phyloP scores from a whole-genome alignment of 2,329 filamentous ascomycete species.

The Sclerotinia glacialis region DNA sequence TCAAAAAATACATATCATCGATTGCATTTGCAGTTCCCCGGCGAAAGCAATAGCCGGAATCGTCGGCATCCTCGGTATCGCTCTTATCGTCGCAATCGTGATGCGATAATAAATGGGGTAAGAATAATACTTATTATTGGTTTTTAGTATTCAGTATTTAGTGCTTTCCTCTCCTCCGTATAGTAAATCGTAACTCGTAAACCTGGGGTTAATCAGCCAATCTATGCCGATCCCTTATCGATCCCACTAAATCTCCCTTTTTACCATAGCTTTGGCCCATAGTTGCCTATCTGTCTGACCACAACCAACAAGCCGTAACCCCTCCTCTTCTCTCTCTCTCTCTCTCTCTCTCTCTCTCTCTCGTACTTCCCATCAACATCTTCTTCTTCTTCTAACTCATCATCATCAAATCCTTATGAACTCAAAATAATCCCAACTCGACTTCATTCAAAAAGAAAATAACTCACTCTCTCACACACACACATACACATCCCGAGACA shows the following conservation, averaged over 20 bases:
- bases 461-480: not conserved
- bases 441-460: not conserved
- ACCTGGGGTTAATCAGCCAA: not conserved
- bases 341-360: no score
- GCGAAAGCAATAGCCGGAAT: not conserved
- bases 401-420: not conserved
- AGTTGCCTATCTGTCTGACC: constrained; percentile 10
- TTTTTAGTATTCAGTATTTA: no score
- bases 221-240: not conserved
- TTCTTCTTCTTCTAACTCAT: not conserved
- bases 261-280: constrained; percentile 2
- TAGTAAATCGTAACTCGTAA: not conserved
- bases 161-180: not conserved
- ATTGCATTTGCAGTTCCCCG: no score
- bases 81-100: no score
- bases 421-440: not conserved
- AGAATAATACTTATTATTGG: no score
- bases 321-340: constrained; percentile 2
- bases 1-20: no score
- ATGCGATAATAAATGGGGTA: no score
- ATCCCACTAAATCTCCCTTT: not conserved
- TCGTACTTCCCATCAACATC: not conserved
- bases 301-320: constrained; percentile 9
- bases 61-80: no score
- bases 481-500: not conserved